phyloP scores from a whole-genome alignment of 139 green algal genomes.

The Tetradesmus lagerheimii region DNA sequence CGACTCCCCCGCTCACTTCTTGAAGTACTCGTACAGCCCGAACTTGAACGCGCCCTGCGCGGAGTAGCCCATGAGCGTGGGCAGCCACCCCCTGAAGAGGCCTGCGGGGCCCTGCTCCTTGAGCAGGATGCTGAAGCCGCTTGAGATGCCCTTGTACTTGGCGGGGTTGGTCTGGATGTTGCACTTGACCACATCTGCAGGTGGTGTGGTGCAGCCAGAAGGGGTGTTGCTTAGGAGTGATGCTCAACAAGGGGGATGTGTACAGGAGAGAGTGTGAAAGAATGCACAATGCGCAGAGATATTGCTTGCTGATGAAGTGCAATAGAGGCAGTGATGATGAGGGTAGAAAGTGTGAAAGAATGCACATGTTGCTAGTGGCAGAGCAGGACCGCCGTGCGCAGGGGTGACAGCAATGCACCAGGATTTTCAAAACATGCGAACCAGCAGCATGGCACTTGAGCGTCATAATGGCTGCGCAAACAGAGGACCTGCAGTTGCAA shows the following conservation, averaged over 20 bases:
- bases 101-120: slow-evolving; percentile 74
- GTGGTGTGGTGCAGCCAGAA: too few relatives aligned
- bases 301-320: too few relatives aligned
- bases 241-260: too few relatives aligned
- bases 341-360: too few relatives aligned
- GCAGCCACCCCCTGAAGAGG: slow-evolving; percentile 87
- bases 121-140: slow-evolving; percentile 78
- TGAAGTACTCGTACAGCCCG: slow-evolving; percentile 94
- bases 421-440: background rate
- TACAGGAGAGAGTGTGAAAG: too few relatives aligned
- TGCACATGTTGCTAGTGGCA: too few relatives aligned
- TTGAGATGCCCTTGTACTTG: slow-evolving; percentile 80
- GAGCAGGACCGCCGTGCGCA: too few relatives aligned
- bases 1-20: slow-evolving; percentile 85
- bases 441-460: background rate
- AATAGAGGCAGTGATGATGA: too few relatives aligned
- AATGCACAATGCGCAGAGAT: too few relatives aligned
- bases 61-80: slow-evolving; percentile 89
- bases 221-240: too few relatives aligned
- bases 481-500: background rate
- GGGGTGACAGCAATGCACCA: too few relatives aligned
- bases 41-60: slow-evolving; percentile 94
- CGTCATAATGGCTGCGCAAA: background rate
- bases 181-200: slow-evolving; percentile 92
- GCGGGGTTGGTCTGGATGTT: slow-evolving; percentile 85